Base-by-base conservation (phyloP, 2,329 filamentous ascomycete genomes). In the Lachnellula subtilissima region DNA sequence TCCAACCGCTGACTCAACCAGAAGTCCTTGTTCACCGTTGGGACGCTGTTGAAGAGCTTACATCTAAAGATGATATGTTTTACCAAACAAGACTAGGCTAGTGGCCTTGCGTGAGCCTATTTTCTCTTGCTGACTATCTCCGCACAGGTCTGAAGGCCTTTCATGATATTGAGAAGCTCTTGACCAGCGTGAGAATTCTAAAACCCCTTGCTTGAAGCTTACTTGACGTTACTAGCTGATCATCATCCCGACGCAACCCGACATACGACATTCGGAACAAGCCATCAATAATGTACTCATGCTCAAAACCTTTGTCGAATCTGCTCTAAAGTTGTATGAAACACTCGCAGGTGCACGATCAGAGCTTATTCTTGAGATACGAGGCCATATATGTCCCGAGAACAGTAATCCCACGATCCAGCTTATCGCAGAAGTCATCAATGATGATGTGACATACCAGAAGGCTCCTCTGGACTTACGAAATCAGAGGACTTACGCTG, bases 401-500 rank as follows among this genome's bases (percentile, higher is more conserved):
- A 81, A 84, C 15, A 80, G 87, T 5, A 73, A 76, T 17, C 76
- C 78, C 0, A 79, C 93, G 3, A 75, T 86, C 46, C 73, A 79
- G 2, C 72, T 88, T 1, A 91, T 99, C 51, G 74, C 81, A 46
- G 74, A 77, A 14, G 83, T 83, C 0, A 86, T 99, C 63, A 94
- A 97, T 61, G 81, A 88, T 8, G 89, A 96, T 68, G 89, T 91
- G 0, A 82, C 79, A 0, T 95, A 88, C 63, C 87, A 89, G 56
- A 89, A 81, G 48, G 84, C 86, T 22, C 87, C 94, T 0, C 78
- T 97, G 4, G 93, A 97, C 59, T 77, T 96, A 55, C 83, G 92
- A 14, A 96, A 97, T 59, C 93, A 97, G 69, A 80, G 93, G 60
- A 89, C 88, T 0, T 97, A 95, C 73, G 93, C 93, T 22, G 87